A percentile compares a stretch with the other conserved stretches of the same genome.
Conservation (phyloP, 768 basidiomycete genomes). For the Auricularia auricula-judae region DNA sequence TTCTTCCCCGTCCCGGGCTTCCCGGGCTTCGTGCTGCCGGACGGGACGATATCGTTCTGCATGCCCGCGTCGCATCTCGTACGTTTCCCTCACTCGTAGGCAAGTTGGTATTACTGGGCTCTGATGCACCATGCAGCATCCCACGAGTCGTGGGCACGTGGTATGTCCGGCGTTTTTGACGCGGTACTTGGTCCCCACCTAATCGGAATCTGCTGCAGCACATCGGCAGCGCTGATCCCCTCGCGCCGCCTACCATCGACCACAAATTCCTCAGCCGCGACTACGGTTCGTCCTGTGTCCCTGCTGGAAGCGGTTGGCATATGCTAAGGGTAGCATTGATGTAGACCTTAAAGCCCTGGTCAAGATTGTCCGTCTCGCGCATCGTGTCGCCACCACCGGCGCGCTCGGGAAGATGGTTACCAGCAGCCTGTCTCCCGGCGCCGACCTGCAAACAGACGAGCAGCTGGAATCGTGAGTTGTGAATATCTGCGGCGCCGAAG, state of each 20-base stretch:
- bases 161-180: neutral
- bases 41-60: neutral
- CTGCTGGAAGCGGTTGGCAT: too few species aligned
- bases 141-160: conserved; percentile 3
- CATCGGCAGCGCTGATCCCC: conserved; percentile 20
- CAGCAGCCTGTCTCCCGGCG: too few species aligned
- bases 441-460: too few species aligned
- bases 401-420: too few species aligned
- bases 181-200: too few species aligned
- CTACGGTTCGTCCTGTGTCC: neutral
- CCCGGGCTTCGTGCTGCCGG: neutral
- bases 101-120: neutral
- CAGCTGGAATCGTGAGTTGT: too few species aligned
- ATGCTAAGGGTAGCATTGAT: too few species aligned
- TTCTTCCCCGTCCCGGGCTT: neutral
- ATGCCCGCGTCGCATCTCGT: neutral
- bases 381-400: too few species aligned
- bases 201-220: neutral
- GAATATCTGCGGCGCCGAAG: too few species aligned
- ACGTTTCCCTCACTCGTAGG: neutral
- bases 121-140: neutral
- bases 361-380: too few species aligned
- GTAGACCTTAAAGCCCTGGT: neutral
- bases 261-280: conserved; percentile 24
- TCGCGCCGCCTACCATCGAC: conserved; percentile 25